phyloP scores from a whole-genome alignment of 805 yeast species.

The Metschnikowia sp. region DNA sequence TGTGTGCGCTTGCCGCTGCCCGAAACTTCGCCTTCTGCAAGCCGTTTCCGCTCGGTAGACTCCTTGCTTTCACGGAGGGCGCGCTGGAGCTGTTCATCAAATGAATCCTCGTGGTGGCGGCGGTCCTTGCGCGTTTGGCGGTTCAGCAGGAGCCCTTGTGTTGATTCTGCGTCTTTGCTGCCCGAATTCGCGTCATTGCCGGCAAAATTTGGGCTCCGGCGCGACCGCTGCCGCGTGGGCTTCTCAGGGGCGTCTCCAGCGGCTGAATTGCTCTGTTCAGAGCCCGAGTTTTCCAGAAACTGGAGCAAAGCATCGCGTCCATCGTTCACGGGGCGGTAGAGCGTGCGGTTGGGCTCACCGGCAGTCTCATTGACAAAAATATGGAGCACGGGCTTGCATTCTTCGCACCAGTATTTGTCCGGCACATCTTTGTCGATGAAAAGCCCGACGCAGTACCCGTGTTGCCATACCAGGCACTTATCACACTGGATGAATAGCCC shows the following conservation, averaged over 20 bases:
- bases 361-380: slow-evolving; percentile 37
- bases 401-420: slow-evolving; percentile 93
- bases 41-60: slow-evolving; percentile 25
- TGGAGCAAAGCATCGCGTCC: slow-evolving; percentile 30
- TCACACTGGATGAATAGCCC: slow-evolving; percentile 86
- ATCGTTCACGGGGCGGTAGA: slow-evolving; percentile 42
- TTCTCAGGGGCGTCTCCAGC: slow-evolving; percentile 3
- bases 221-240: slow-evolving; percentile 9
- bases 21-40: background rate
- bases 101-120: slow-evolving; percentile 31
- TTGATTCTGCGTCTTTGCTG: slow-evolving; percentile 4
- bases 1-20: slow-evolving; percentile 15
- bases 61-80: slow-evolving; percentile 60
- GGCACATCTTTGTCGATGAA: slow-evolving; percentile 73
- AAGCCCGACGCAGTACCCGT: slow-evolving; percentile 92
- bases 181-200: background rate
- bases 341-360: slow-evolving; percentile 23
- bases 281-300: background rate
- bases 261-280: slow-evolving; percentile 2
- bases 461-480: slow-evolving; percentile 94
- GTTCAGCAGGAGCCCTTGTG: slow-evolving; percentile 9
- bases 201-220: slow-evolving; percentile 4
- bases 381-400: slow-evolving; percentile 84
- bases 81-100: slow-evolving; percentile 42
- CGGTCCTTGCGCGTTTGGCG: slow-evolving; percentile 29